Conservation (phyloP, 2,329 filamentous ascomycete species). For the Botryotinia globosa region DNA sequence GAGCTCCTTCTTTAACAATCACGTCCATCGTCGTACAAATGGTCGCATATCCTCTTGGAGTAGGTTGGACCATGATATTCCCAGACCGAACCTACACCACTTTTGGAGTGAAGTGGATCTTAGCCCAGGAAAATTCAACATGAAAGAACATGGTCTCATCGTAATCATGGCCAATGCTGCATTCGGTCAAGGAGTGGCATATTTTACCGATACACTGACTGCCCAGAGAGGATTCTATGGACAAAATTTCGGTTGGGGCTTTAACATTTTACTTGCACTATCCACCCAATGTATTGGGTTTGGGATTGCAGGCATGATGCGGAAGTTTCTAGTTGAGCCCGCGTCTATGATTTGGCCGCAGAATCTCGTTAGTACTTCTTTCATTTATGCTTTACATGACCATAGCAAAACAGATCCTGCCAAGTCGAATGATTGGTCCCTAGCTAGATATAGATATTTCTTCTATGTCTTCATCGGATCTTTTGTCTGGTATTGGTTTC, state of each 20-base stretch:
- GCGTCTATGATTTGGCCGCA: conserved; percentile 65
- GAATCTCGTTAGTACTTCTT: conserved; percentile 21
- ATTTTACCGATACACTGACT: conserved; percentile 71
- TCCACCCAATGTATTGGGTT: conserved; percentile 62
- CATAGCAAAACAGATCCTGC: conserved; percentile 51
- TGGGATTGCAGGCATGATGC: conserved; percentile 57
- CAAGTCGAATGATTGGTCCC: conserved; percentile 43
- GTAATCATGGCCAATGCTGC: conserved; percentile 53
- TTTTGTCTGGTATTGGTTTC: conserved; percentile 54
- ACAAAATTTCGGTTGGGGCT: conserved; percentile 61
- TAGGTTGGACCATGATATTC: conserved; percentile 40
- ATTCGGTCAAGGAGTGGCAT: conserved; percentile 45
- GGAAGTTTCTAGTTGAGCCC: conserved; percentile 57
- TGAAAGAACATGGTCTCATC: conserved; percentile 68
- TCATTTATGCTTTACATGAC: conserved; percentile 55
- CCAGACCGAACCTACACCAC: conserved; percentile 33
- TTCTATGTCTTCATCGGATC: conserved; percentile 43
- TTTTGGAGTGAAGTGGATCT: conserved; percentile 43
- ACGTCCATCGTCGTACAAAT: conserved; percentile 34
- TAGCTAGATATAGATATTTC: conserved; percentile 44
- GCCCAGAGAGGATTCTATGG: conserved; percentile 71
- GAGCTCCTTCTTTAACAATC: conserved; percentile 44
- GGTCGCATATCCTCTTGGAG: conserved; percentile 48
- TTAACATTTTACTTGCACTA: conserved; percentile 57
- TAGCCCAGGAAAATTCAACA: conserved; percentile 65